These are phyloP conservation scores for Zygosaccharomyces gambellarensis DNA, from an alignment of 805 yeast species.

Conservation along the genomic window DNA sequence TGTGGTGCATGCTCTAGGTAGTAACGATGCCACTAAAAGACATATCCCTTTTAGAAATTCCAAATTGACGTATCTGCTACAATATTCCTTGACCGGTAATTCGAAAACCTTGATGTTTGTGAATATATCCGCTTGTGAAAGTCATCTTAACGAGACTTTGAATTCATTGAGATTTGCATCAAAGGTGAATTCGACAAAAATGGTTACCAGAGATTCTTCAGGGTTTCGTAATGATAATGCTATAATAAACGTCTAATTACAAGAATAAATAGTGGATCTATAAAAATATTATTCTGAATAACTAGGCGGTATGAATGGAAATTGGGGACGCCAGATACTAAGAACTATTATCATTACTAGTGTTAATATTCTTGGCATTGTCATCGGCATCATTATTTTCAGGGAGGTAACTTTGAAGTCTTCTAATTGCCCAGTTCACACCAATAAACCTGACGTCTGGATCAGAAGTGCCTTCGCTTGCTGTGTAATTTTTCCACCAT, in stretches of 20 bases:
- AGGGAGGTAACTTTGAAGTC: conserved; percentile 49
- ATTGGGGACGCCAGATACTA: too few species aligned
- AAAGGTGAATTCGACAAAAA: conserved; percentile 60
- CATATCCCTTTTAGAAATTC: conserved; percentile 95
- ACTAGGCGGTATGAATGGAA: neutral
- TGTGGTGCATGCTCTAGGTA: conserved; percentile 73
- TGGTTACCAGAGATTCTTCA: conserved; percentile 15
- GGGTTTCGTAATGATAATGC: conserved; percentile 1
- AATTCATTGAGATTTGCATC: conserved; percentile 87
- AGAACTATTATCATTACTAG: neutral
- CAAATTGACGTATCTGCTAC: conserved; percentile 79
- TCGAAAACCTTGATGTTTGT: conserved; percentile 94
- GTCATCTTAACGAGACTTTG: conserved; percentile 68
- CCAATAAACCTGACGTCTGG: conserved; percentile 71
- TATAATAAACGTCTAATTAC: conserved; percentile 2
- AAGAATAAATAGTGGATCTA: conserved; percentile 1
- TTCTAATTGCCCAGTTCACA: conserved; percentile 74
- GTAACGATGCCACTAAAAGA: conserved; percentile 47
- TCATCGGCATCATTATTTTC: conserved; percentile 18
- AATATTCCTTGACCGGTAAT: conserved; percentile 76
- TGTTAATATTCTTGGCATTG: neutral
- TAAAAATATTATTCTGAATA: neutral
- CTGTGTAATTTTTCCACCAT: conserved; percentile 72
- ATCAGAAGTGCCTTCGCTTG: conserved; percentile 59
- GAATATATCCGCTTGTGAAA: conserved; percentile 64